A percentile compares a stretch with the other conserved stretches of the same genome.
Evolutionary conservation across 2,329 filamentous ascomycete genomes (phyloP).

Genomic region (Aureobasidium sp.): DNA sequence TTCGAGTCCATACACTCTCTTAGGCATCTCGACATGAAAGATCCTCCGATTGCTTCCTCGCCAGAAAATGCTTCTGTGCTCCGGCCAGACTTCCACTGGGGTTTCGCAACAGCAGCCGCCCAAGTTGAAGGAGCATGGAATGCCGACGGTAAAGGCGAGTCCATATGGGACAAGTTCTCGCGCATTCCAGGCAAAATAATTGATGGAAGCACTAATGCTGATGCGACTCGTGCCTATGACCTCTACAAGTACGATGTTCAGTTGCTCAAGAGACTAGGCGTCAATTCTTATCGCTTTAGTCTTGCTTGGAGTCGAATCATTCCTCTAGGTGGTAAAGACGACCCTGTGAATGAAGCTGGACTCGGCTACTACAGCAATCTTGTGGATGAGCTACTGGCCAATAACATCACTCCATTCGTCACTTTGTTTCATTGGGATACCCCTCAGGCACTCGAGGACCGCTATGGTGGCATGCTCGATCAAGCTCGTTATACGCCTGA

Average conservation of each 20-base stretch:
- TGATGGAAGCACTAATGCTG: slow-evolving; percentile 34
- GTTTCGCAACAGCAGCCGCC: slow-evolving; percentile 38
- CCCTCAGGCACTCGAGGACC: slow-evolving; percentile 33
- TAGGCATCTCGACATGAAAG: not conserved
- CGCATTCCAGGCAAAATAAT: slow-evolving; percentile 24
- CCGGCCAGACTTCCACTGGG: slow-evolving; percentile 35
- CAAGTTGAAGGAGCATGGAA: slow-evolving; percentile 41
- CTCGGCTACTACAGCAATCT: slow-evolving; percentile 73
- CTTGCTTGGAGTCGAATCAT: slow-evolving; percentile 79
- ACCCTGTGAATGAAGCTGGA: slow-evolving; percentile 72
- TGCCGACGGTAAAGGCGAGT: slow-evolving; percentile 36
- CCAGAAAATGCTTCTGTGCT: slow-evolving; percentile 19
- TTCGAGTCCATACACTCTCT: too few relatives aligned
- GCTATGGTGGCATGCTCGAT: slow-evolving; percentile 31
- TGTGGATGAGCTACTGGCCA: slow-evolving; percentile 68
- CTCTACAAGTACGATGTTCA: slow-evolving; percentile 40
- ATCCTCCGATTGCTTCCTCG: slow-evolving; percentile 9
- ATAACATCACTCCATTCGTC: slow-evolving; percentile 71
- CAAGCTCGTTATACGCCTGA: slow-evolving; percentile 22
- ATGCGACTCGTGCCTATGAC: slow-evolving; percentile 45
- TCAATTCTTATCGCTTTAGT: slow-evolving; percentile 66
- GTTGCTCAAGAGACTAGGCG: slow-evolving; percentile 22
- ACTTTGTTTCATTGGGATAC: slow-evolving; percentile 72
- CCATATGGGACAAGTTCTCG: slow-evolving; percentile 30
- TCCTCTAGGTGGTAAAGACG: slow-evolving; percentile 67